A percentile compares a stretch with the other conserved stretches of the same genome.
These are phyloP conservation scores for Barnettozyma sucrosica DNA, from an alignment of 805 yeast genomes.

Conservation along the genomic window DNA sequence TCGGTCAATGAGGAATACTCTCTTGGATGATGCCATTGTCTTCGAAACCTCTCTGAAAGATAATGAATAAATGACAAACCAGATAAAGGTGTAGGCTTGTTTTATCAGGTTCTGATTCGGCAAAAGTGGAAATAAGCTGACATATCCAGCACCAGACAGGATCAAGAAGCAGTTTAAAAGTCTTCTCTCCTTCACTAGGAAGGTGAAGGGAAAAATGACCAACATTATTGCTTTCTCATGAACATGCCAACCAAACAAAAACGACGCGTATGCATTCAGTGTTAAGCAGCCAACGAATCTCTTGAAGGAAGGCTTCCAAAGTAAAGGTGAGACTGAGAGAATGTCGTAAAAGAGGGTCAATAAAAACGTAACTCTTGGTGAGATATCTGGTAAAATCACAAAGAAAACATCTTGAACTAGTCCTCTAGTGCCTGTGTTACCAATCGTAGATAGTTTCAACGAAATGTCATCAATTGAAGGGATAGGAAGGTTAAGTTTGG, in stretches of 20 bases:
- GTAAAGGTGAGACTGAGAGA: constrained; percentile 65
- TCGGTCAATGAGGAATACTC: constrained; percentile 67
- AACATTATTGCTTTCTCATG: constrained; percentile 96
- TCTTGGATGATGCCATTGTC: constrained; percentile 31
- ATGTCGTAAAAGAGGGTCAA: constrained; percentile 82
- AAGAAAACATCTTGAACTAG: constrained; percentile 88
- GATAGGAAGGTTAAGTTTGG: constrained; percentile 28
- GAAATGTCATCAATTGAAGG: constrained; percentile 28
- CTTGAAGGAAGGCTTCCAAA: constrained; percentile 65
- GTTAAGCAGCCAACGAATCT: constrained; percentile 82
- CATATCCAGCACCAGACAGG: constrained; percentile 73
- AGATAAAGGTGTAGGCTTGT: constrained; percentile 67
- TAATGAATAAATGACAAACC: constrained; percentile 75
- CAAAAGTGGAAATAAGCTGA: constrained; percentile 82
- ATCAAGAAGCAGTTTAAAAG: constrained; percentile 66
- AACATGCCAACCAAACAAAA: constrained; percentile 97
- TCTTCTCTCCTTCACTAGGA: constrained; percentile 66
- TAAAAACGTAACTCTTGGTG: constrained; percentile 71
- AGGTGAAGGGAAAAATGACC: constrained; percentile 81
- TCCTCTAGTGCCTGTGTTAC: constrained; percentile 66
- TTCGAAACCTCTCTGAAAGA: constrained; percentile 66
- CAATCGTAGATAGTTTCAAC: constrained; percentile 27
- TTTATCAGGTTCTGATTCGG: constrained; percentile 78
- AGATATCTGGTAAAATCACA: constrained; percentile 70
- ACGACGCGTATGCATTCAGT: constrained; percentile 86